Base-by-base conservation (phyloP, 768 basidiomycete genomes). In the Leccinum arenicola region DNA sequence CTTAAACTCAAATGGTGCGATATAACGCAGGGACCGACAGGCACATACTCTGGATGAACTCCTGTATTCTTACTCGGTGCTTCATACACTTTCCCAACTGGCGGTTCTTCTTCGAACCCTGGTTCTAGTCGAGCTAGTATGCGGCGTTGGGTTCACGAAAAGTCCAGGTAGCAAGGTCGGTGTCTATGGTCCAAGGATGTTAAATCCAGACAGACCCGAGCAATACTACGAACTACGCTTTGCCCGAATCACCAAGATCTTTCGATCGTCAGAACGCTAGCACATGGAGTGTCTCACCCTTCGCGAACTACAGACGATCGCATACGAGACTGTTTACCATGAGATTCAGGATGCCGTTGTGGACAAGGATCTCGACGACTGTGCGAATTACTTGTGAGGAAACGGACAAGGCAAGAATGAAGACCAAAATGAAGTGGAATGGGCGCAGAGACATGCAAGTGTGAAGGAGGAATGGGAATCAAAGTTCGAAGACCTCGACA, bases 221-320 rank as follows among this genome's bases (percentile, higher is more conserved):
- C 60, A 93, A 91, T 78, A 87, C 66, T 95, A 95, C 68, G 91
- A 91, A 62, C 77, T 94, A 5, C 87, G 94, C 21, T 95, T 89
- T 70, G 91, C 94, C 0, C 80, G 94, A 51, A 78, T 95, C 31
- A 80, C 80, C 38, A 95, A 94, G 68, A 73, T 86, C 2, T 83
- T 82, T 69, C 82, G 87, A 6, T 66, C 75, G 0, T 72, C 68
- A 21, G 89, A 93, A 59, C 82, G 93, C 17, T 69, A 74, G n/a
- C 92, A 89, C 86, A 74, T 69, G 35, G 84, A 87, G 35, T 80
- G 80, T 19, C 65, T 80, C 29, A 75, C 77, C 23, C 74, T 86
- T 3, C 71, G 78, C 19, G 76, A 77, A 19, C 72, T 88, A 12
- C 82, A 87, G 58, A 68, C 70, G 3, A 78, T 86, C 57, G 89